Base-by-base conservation (phyloP, 108 stramenopile species). In the Fragilaria crotonensis region DNA sequence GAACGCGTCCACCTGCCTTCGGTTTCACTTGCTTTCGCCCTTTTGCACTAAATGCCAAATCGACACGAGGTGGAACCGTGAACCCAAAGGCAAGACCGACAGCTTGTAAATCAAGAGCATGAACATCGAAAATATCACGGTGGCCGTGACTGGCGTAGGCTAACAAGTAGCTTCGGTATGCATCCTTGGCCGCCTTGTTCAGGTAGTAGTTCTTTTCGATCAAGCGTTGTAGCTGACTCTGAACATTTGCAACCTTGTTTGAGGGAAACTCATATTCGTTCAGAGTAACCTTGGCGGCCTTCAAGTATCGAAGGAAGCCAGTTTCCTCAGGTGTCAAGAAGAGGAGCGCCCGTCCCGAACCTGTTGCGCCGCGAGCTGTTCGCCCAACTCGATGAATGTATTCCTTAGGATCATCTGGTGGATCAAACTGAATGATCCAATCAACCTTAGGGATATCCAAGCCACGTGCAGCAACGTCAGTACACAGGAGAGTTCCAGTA, bases 391-490 rank as follows among this genome's bases (percentile, higher is more conserved):
- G 78, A 74, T 95, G 93, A 55, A 99, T 97, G 79, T 99, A 98
- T 71, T 98, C 98, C 59, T 86, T 84, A 0, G 98, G 96, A 77
- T 99, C 97, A 71, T 98, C 97, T 9, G 99, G 99, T 4, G 99
- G 98, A 77, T 99, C 99, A 64, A 93, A 98, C 76, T 99, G 99
- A 54, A 94, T 88, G 59, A 99, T 98, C 97, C 97, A 99, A 76
- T 99, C 97, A 5, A 98, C 97, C 5, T 84, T 59, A 5, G 98
- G 98, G 41, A 99, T 97, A 66, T 97, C 98, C 28, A 97, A 70
- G 18, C 95, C 95, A 7, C 99, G 83, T 22, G 98, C 99, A 21
- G 97, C 97, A n/a, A 99, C 97, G 66, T 98, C 99, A 20, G 99
- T 98, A 79, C 97, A 98, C 29, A 98, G 67, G 45, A 99, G 75